These are phyloP conservation scores for Daldinia loculata DNA, from an alignment of 495 filamentous ascomycete species.

Conservation along the genomic window DNA sequence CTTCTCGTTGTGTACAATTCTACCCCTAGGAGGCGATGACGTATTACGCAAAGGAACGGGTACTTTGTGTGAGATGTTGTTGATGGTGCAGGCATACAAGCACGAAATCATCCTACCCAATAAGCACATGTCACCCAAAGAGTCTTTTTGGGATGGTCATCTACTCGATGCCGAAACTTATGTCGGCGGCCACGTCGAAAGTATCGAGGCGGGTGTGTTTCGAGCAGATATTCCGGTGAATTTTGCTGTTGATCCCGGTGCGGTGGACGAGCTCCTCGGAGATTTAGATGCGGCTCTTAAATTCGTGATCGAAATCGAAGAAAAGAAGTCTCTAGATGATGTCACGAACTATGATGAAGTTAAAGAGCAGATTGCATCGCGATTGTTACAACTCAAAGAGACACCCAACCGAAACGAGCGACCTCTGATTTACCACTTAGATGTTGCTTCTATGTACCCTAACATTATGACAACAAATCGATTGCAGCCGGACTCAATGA, in stretches of 20 bases:
- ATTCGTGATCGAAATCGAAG: conserved; percentile 93
- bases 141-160: conserved; percentile 97
- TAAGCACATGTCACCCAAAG: conserved; percentile 90
- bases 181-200: conserved; percentile 97
- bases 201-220: conserved; percentile 98
- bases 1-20: conserved; percentile 96
- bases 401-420: conserved; percentile 83
- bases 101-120: conserved; percentile 93
- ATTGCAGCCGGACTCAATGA: conserved; percentile 97
- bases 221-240: conserved; percentile 93
- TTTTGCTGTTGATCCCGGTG: conserved; percentile 85
- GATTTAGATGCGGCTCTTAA: conserved; percentile 91
- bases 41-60: conserved; percentile 94
- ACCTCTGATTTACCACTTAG: conserved; percentile 96
- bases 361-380: conserved; percentile 79
- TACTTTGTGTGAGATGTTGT: conserved; percentile 96
- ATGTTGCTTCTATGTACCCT: conserved; percentile 99
- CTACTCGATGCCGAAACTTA: conserved; percentile 97
- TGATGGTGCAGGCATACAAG: conserved; percentile 98
- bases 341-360: conserved; percentile 93
- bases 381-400: conserved; percentile 75
- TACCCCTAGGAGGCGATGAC: conserved; percentile 92
- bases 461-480: conserved; percentile 99
- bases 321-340: conserved; percentile 92
- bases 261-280: conserved; percentile 84